Evolutionary conservation across 208 protist species (phyloP).

Genomic region (Leptomonas seymouri): DNA sequence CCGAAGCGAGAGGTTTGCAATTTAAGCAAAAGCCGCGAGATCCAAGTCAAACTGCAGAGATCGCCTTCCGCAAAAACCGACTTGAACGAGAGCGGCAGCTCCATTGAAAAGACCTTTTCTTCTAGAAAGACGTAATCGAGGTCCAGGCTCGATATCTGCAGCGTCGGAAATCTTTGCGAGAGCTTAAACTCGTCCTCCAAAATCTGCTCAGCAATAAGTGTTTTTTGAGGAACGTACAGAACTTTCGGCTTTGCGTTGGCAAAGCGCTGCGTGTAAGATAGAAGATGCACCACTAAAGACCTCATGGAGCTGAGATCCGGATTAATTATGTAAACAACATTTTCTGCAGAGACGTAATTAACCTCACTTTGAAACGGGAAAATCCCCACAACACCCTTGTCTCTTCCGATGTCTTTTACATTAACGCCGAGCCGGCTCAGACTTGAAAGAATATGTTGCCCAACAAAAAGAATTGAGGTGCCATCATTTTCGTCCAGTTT

Average conservation of each 20-base stretch:
- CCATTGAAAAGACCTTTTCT: constrained; percentile 76
- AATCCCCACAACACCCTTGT: constrained; percentile 41
- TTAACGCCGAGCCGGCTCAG: constrained; percentile 31
- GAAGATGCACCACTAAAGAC: constrained; percentile 52
- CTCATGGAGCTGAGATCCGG: constrained; percentile 50
- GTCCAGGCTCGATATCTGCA: constrained; percentile 72
- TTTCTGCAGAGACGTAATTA: constrained; percentile 51
- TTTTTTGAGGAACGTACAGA: constrained; percentile 74
- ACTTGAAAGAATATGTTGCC: constrained; percentile 37
- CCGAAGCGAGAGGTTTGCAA: constrained; percentile 78
- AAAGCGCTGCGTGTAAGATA: constrained; percentile 60
- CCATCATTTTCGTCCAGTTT: constrained; percentile 25
- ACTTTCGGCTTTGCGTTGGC: constrained; percentile 48
- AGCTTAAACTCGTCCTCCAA: constrained; percentile 76
- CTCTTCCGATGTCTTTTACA: constrained; percentile 19
- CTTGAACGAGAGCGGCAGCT: constrained; percentile 68
- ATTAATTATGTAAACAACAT: constrained; percentile 45
- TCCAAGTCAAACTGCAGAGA: constrained; percentile 62
- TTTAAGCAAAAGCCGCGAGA: constrained; percentile 83
- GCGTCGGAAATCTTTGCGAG: constrained; percentile 45
- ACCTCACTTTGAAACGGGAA: constrained; percentile 47
- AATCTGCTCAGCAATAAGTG: constrained; percentile 75
- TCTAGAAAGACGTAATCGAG: constrained; percentile 82
- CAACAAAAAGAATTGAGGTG: constrained; percentile 48
- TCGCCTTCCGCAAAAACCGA: constrained; percentile 79